Conservation (phyloP, 1,284 basidiomycete genomes). For the Malassezia restricta region DNA sequence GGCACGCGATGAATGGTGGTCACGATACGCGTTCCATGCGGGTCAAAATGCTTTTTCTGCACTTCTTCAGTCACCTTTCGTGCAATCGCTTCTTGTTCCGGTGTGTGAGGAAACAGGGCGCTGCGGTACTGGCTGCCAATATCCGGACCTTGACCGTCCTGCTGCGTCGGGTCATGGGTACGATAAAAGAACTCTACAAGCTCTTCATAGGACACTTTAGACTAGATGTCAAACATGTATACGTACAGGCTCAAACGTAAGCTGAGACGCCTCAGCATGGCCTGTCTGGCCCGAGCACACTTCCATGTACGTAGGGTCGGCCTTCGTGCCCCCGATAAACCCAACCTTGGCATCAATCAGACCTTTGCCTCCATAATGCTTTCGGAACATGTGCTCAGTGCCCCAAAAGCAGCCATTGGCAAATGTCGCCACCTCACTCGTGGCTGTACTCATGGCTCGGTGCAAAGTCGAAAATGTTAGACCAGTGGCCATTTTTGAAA, state of each 20-base stretch:
- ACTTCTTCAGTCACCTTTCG: constrained; percentile 70
- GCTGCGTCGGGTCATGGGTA: constrained; percentile 79
- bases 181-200: constrained; percentile 57
- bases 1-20: constrained; percentile 49
- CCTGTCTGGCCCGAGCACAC: constrained; percentile 64
- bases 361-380: constrained; percentile 37
- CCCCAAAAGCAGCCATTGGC: constrained; percentile 43
- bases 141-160: constrained; percentile 46
- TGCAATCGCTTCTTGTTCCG: constrained; percentile 65
- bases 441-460: neutral
- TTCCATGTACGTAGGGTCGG: constrained; percentile 54
- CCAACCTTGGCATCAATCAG: constrained; percentile 86
- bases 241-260: constrained; percentile 65
- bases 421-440: constrained; percentile 12
- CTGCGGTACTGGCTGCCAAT: constrained; percentile 64
- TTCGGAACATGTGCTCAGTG: constrained; percentile 38
- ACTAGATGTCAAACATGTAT: constrained; percentile 1
- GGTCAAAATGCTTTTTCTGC: constrained; percentile 61
- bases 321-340: constrained; percentile 54
- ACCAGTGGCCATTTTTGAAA: neutral
- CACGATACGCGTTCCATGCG: constrained; percentile 62
- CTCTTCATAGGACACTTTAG: constrained; percentile 63
- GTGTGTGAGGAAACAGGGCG: constrained; percentile 70
- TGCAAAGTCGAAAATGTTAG: neutral
- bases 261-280: constrained; percentile 76